These are phyloP conservation scores for Fraxinus anomala DNA, from an alignment of 257 asterid species.

Conservation along the genomic window DNA sequence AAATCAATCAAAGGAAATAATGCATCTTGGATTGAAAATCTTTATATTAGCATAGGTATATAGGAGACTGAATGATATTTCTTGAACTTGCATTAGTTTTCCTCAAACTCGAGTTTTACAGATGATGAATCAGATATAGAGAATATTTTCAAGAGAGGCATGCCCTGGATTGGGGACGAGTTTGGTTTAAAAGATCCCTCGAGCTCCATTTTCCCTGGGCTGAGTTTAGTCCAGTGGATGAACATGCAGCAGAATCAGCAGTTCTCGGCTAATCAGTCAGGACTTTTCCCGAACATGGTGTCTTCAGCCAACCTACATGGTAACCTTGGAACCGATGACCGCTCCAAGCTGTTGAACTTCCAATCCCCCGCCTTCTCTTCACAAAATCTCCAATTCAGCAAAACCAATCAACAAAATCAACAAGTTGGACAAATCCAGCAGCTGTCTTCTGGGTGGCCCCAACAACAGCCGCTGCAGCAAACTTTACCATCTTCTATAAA, in stretches of 20 bases:
- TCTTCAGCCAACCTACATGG: constrained; percentile 37
- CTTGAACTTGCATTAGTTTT: background rate
- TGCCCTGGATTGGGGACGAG: constrained; percentile 88
- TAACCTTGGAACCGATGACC: constrained; percentile 52
- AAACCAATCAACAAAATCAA: constrained; percentile 50
- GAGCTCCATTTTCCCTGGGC: constrained; percentile 79
- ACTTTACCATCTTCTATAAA: constrained; percentile 44
- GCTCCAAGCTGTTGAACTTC: constrained; percentile 70
- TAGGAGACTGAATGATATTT: background rate
- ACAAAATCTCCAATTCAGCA: constrained; percentile 58
- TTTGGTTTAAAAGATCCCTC: constrained; percentile 73
- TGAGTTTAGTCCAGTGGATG: constrained; percentile 97
- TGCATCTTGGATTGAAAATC: background rate
- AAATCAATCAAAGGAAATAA: background rate
- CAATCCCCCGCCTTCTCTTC: constrained; percentile 63
- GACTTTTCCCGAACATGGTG: constrained; percentile 44
- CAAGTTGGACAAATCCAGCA: constrained; percentile 57
- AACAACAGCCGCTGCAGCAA: constrained; percentile 48
- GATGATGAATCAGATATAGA: constrained; percentile 80
- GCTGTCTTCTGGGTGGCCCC: constrained; percentile 45
- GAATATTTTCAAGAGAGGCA: constrained; percentile 66
- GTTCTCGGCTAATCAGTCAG: constrained; percentile 54
- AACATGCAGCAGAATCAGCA: constrained; percentile 87
- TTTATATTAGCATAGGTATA: background rate
- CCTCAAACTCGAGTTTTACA: constrained; percentile 23